Evolutionary conservation across 2,329 filamentous ascomycete genomes (phyloP), one percentile per base, ranked within the genome.

Genomic region (Monilinia fructigena): DNA sequence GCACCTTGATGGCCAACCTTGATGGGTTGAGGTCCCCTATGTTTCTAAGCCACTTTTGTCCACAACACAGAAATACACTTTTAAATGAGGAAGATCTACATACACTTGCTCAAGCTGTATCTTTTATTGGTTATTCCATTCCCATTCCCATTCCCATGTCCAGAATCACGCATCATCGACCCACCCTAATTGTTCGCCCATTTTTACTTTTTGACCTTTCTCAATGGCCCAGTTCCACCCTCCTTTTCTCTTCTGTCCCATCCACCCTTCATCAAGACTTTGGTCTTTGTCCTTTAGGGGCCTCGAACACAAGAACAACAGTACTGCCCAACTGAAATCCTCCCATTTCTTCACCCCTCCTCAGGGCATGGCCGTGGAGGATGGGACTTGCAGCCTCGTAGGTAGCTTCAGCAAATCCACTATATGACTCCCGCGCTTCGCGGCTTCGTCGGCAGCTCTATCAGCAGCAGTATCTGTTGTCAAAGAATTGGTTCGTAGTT

Each of bases 301-400:
- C 95, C 79, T 99, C 96, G 76, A 99, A 99, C 0, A 99, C 93
- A 63, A 99, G 82, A 50, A 99, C 95, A 71, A 99, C 89, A 1
- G 94, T 97, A 77, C 92, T 97, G 26, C 95, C 95, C 4, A 99
- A 83, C 80, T 96, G 92, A 80, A 99, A 99, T 0, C 95, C 96
- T 65, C 95, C 95, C 93, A 99, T 98, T 79, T 99, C 95, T 76
- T 98, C 94, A 47, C 95, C 95, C 55, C 91, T 85, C 70, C 89
- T 86, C 65, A 99, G 80, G 1, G 94, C 90, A 76, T 98, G 88
- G 2, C 96, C 95, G 26, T 87, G 86, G 0, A 99, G 82, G 2
- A 97, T 85, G 3, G 83, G 79, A 74, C 91, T 96, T 1, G 94
- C 92, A 20, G 83, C 83, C 55, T 85, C 85, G 75, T 99, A 99